A percentile compares a stretch with the other conserved stretches of the same genome.
These are phyloP conservation scores for Mycena venus DNA, from an alignment of 768 basidiomycete species.

Conservation along the genomic window DNA sequence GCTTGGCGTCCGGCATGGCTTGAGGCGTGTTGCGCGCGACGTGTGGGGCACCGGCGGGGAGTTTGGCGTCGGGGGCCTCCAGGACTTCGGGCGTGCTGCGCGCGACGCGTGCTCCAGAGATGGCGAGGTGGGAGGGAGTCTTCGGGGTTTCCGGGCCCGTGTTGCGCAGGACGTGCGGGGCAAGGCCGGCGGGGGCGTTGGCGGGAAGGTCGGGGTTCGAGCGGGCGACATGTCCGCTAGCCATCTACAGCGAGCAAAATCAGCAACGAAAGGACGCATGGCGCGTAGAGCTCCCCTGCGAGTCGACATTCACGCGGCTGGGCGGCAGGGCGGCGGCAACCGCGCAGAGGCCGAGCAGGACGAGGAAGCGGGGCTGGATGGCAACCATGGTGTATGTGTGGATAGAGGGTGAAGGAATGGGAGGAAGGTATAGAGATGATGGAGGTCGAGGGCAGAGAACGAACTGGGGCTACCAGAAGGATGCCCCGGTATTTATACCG, in stretches of 20 bases:
- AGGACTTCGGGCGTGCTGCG: background rate
- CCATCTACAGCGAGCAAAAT: background rate
- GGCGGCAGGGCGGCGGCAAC: constrained; percentile 3
- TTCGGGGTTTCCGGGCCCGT: too few relatives aligned
- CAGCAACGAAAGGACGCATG: background rate
- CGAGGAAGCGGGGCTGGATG: constrained; percentile 26
- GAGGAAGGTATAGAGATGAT: constrained; percentile 1
- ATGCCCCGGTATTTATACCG: background rate
- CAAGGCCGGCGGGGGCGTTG: background rate
- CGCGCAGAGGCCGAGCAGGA: constrained; percentile 25
- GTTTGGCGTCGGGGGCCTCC: background rate
- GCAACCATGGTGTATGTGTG: constrained; percentile 21
- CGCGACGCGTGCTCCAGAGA: background rate
- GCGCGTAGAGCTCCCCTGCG: background rate
- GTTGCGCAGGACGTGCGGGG: background rate
- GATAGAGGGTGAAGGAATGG: background rate
- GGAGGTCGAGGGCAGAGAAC: constrained; percentile 9
- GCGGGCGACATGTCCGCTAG: background rate
- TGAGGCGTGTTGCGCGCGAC: too few relatives aligned
- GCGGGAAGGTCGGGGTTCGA: background rate
- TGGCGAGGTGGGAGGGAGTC: too few relatives aligned
- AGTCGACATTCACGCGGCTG: too few relatives aligned
- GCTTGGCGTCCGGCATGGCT: too few relatives aligned
- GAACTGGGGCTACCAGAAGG: background rate
- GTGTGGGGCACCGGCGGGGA: too few relatives aligned